phyloP scores from a whole-genome alignment of 208 protist species.

The Phytomonas sp. region DNA sequence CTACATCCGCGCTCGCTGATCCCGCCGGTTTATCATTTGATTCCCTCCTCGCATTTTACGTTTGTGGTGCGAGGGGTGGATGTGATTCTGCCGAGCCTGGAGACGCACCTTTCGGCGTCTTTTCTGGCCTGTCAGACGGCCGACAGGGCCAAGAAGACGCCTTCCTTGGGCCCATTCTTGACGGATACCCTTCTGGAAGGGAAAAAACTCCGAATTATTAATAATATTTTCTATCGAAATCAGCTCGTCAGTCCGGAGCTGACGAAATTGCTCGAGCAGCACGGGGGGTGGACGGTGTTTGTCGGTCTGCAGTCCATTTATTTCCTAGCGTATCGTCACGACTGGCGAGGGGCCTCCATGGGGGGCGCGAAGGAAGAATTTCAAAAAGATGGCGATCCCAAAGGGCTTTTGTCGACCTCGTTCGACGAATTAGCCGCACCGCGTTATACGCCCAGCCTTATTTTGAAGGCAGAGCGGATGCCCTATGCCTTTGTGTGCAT shows the following conservation, averaged over 20 bases:
- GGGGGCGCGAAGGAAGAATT: too few relatives aligned
- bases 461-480: constrained; percentile 19
- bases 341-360: background rate
- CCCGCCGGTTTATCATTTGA: constrained; percentile 18
- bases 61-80: constrained; percentile 24
- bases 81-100: constrained; percentile 23
- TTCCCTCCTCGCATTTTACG: constrained; percentile 21
- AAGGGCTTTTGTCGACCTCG: too few relatives aligned
- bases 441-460: too few relatives aligned
- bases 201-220: constrained; percentile 20
- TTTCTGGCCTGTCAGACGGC: constrained; percentile 7
- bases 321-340: constrained; percentile 21
- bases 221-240: constrained; percentile 21
- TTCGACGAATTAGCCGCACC: too few relatives aligned
- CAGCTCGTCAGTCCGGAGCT: constrained; percentile 14
- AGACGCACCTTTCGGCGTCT: constrained; percentile 10
- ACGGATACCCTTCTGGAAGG: too few relatives aligned
- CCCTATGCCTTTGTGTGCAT: constrained; percentile 27
- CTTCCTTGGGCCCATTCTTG: too few relatives aligned
- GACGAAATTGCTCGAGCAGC: constrained; percentile 11
- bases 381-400: too few relatives aligned
- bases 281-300: constrained; percentile 11
- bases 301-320: constrained; percentile 18
- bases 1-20: too few relatives aligned
- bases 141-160: too few relatives aligned